Percentiles rank a stretch among this genome's conserved stretches.
These are phyloP conservation scores for Penicillium vulpinum DNA, from an alignment of 2,329 filamentous ascomycete species.

Conservation along the genomic window DNA sequence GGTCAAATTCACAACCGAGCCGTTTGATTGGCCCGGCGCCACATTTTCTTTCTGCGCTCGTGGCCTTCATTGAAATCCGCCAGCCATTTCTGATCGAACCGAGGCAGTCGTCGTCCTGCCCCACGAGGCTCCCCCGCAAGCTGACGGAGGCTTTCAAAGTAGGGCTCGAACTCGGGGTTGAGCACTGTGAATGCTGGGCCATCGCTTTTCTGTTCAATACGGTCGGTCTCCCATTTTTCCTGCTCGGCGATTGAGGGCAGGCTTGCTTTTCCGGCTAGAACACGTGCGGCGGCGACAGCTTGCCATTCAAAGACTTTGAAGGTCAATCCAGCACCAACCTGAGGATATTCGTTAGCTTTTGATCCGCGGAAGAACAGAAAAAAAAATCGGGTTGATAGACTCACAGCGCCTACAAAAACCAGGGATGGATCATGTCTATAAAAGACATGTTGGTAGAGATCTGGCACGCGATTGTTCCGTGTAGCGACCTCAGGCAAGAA, in stretches of 20 bases:
- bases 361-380: no score
- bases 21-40: slow-evolving; percentile 52
- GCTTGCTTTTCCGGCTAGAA: slow-evolving; percentile 56
- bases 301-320: slow-evolving; percentile 72
- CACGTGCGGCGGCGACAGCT: slow-evolving; percentile 60
- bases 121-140: slow-evolving; percentile 46
- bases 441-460: slow-evolving; percentile 42
- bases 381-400: background rate
- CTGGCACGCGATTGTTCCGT: slow-evolving; percentile 35
- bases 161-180: slow-evolving; percentile 63
- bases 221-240: slow-evolving; percentile 57
- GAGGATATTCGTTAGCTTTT: slow-evolving; percentile 11
- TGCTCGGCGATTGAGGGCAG: slow-evolving; percentile 55
- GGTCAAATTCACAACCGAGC: slow-evolving; percentile 8
- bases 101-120: slow-evolving; percentile 44
- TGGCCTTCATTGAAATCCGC: slow-evolving; percentile 55
- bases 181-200: slow-evolving; percentile 58
- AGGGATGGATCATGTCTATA: slow-evolving; percentile 36
- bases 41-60: slow-evolving; percentile 59
- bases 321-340: slow-evolving; percentile 51
- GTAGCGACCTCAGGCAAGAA: slow-evolving; percentile 55
- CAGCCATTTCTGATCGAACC: slow-evolving; percentile 46
- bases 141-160: slow-evolving; percentile 57
- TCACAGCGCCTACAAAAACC: slow-evolving; percentile 49
- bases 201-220: slow-evolving; percentile 57